Conservation (phyloP, 139 green algal species). For the Micractinium sp. region DNA sequence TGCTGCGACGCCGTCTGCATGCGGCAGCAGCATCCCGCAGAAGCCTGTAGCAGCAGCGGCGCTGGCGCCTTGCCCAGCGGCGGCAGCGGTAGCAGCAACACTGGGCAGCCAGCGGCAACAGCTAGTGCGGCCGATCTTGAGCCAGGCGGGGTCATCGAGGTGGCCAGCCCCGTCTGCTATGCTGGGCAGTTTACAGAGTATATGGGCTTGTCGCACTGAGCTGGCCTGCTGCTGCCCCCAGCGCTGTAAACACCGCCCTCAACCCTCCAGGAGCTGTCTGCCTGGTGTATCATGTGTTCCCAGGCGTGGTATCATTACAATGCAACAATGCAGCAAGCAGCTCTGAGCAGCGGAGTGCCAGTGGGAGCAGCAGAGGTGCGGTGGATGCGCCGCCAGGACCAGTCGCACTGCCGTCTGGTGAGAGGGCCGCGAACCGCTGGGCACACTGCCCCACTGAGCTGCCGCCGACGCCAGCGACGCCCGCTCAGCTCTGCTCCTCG, state of each 20-base stretch:
- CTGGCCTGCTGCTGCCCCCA: background rate
- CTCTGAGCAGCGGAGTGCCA: too few species aligned
- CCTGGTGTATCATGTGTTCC: too few species aligned
- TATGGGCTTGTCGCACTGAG: slow-evolving; percentile 6
- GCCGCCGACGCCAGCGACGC: too few species aligned
- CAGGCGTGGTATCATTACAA: background rate
- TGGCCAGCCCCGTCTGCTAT: slow-evolving; percentile 28
- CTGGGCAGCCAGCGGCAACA: background rate
- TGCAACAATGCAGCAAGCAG: background rate
- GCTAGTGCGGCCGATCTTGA: background rate
- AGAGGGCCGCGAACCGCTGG: too few species aligned
- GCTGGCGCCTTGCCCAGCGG: background rate
- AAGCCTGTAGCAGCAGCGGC: background rate
- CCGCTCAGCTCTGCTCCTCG: slow-evolving; percentile 5
- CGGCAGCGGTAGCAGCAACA: background rate
- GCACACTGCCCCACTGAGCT: too few species aligned
- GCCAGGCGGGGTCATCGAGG: background rate
- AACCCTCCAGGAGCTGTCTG: too few species aligned
- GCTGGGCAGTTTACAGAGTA: slow-evolving; percentile 22
- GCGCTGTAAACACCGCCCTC: too few species aligned
- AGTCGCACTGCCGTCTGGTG: background rate
- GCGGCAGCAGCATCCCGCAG: background rate
- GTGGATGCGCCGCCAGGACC: too few species aligned
- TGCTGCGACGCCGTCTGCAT: background rate
- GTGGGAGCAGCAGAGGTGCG: background rate